Base-by-base conservation (phyloP, 208 protist genomes). In the Novymonas esmeraldas region DNA sequence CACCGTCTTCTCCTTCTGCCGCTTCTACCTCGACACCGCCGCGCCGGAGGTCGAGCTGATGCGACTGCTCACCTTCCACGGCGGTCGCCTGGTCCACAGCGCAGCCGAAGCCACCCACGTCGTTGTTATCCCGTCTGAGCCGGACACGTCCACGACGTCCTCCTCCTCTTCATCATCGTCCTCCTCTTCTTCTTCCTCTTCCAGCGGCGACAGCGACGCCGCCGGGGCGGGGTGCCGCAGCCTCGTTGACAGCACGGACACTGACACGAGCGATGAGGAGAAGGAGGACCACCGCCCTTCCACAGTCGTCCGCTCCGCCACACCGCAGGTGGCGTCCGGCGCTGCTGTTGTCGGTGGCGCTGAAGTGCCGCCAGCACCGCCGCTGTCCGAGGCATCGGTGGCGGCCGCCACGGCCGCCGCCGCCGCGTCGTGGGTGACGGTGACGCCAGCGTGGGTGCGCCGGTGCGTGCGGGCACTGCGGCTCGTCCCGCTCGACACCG, bases 91-190 rank as follows among this genome's bases (percentile, higher is more conserved):
- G 9, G 82, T 85, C 44, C 58, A 26, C 13, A 61, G 52, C 0
- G 64, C 31, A 33, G 54, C 48, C n/a, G 73, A 84, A 29, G 89
- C 89, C 3, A 95, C 89, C n/a, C 85, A 95, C 60, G 55, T 81
- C 10, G 65, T 95, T 24, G n/a, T 39, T 22, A 24, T 58, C 22
- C 59, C 74, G 9, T 6, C 46, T 9, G 34, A 42, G 18, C 38
- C 64, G 31, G 11, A 18, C 22, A 54, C 41, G 14, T 76, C 63
- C 36, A 54, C 20, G 29, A 39, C 54, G 36, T 58, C 54, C 26
- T 62, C 68, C 14, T 70, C 72, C 16, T 49, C 64, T 2, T 45
- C 51, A 6, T 46, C 55, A 10, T 73, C 72, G 5, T 78, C 54
- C 28, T 72, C 22, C 24, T n/a, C 24, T 16, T 62, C 52, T 33